phyloP scores from a whole-genome alignment of 345 rosid species.

The Pistacia integerrima region DNA sequence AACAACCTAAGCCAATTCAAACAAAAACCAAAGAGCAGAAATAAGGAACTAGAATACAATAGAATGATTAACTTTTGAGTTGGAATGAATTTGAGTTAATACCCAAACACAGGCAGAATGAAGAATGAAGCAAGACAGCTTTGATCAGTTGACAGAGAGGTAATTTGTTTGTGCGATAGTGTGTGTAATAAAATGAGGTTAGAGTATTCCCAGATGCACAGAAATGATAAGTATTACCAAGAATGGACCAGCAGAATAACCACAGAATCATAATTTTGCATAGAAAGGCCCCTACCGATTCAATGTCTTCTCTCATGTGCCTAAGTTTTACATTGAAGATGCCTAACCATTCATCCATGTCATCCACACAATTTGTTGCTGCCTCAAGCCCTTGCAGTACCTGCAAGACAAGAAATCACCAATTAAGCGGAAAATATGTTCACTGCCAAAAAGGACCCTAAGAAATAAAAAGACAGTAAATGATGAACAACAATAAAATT shows the following conservation, averaged over 20 bases:
- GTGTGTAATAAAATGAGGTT: neutral
- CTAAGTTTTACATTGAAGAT: constrained; percentile 95
- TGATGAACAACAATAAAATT: neutral
- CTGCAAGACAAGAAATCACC: constrained; percentile 44
- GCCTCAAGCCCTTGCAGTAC: constrained; percentile 95
- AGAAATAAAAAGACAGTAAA: neutral
- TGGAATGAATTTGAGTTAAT: neutral
- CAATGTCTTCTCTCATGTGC: constrained; percentile 99
- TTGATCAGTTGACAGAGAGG: neutral
- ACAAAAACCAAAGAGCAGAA: neutral
- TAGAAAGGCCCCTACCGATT: constrained; percentile 59
- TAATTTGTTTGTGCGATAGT: neutral
- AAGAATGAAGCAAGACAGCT: neutral
- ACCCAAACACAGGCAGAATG: neutral
- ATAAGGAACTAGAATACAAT: neutral
- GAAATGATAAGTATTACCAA: constrained; percentile 6
- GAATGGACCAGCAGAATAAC: constrained; percentile 11
- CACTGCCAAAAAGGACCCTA: neutral
- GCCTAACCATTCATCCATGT: constrained; percentile 98
- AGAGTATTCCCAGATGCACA: neutral
- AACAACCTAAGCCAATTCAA: neutral
- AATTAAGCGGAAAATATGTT: constrained; percentile 1
- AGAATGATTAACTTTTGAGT: neutral
- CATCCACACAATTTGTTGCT: constrained; percentile 90
- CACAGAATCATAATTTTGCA: constrained; percentile 16